These are phyloP conservation scores for Ascochyta pisi DNA, from an alignment of 2,329 filamentous ascomycete genomes.

Conservation along the genomic window DNA sequence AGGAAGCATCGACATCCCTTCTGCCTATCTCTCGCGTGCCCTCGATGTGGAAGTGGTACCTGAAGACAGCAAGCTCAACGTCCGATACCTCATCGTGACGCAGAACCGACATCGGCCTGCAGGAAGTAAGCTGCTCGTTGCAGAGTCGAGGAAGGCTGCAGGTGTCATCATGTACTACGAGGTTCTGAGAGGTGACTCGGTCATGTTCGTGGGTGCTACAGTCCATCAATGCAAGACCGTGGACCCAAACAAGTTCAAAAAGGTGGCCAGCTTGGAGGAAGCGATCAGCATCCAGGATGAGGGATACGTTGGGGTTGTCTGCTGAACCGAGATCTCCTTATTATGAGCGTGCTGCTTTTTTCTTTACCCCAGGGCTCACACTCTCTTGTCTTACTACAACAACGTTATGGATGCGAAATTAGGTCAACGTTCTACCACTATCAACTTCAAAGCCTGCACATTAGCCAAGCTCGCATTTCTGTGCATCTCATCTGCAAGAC, in stretches of 20 bases:
- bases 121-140: conserved; percentile 27
- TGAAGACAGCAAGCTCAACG: conserved; percentile 19
- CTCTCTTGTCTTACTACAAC: neutral
- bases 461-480: neutral
- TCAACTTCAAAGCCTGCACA: neutral
- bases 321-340: conserved; percentile 7
- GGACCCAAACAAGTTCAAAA: conserved; percentile 22
- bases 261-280: conserved; percentile 29
- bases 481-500: neutral
- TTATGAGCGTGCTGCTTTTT: neutral
- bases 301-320: conserved; percentile 27
- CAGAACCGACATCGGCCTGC: conserved; percentile 18
- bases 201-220: conserved; percentile 31
- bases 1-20: conserved; percentile 20
- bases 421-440: neutral
- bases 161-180: conserved; percentile 34
- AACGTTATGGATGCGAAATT: neutral
- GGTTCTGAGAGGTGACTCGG: conserved; percentile 26
- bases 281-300: conserved; percentile 11
- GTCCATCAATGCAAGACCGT: conserved; percentile 13
- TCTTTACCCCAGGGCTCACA: neutral
- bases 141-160: conserved; percentile 34
- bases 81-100: conserved; percentile 27
- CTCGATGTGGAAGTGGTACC: conserved; percentile 26
- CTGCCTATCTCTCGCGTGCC: conserved; percentile 30